A percentile compares a stretch with the other conserved stretches of the same genome.
phyloP scores from a whole-genome alignment of 805 yeast genomes.

The Ascoidea rubescens region DNA sequence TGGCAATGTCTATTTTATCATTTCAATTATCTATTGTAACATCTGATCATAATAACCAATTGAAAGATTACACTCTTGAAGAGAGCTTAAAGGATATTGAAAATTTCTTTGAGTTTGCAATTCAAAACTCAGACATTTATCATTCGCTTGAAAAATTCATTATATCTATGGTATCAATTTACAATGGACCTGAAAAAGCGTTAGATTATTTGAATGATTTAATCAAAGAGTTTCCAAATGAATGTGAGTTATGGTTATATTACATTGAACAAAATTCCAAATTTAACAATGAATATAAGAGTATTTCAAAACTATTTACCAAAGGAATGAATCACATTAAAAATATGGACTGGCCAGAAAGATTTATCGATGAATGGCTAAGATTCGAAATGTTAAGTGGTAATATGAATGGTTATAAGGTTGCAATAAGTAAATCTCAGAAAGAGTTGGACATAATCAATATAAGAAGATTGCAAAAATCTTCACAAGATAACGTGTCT shows the following conservation, averaged over 20 bases:
- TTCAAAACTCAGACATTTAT: constrained; percentile 19
- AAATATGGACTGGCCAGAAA: constrained; percentile 36
- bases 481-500: too few relatives aligned
- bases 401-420: too few relatives aligned
- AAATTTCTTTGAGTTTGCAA: constrained; percentile 16
- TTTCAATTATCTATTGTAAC: constrained; percentile 6
- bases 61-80: constrained; percentile 6
- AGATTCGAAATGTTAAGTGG: constrained; percentile 15
- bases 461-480: neutral
- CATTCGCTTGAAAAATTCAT: constrained; percentile 31
- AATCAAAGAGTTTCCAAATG: constrained; percentile 16
- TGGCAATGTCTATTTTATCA: constrained; percentile 17
- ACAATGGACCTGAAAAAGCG: constrained; percentile 19
- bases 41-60: neutral
- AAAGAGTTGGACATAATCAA: neutral
- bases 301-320: constrained; percentile 18
- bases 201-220: constrained; percentile 15
- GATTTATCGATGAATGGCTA: constrained; percentile 29
- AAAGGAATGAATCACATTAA: constrained; percentile 18
- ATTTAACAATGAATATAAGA: constrained; percentile 12
- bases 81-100: constrained; percentile 11
- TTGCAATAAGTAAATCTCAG: constrained; percentile 1
- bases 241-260: constrained; percentile 35
- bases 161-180: constrained; percentile 20
- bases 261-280: constrained; percentile 22